Evolutionary conservation across 192 early-diverging fungal species (phyloP).

Genomic region (Lobosporangium transversale): DNA sequence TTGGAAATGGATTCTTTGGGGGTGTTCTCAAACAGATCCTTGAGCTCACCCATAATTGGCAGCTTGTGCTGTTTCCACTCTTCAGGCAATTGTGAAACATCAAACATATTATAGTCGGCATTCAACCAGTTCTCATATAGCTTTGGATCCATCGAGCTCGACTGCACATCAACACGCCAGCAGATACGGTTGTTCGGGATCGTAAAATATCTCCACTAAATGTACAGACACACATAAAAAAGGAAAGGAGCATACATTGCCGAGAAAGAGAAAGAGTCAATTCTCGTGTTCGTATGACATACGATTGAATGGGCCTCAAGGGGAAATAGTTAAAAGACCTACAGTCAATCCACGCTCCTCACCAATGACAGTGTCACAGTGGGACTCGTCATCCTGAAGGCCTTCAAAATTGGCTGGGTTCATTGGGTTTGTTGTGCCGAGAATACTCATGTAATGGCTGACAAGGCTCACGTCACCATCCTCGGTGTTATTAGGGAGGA

Average conservation of each 20-base stretch:
- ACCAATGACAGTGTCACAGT: conserved; percentile 31
- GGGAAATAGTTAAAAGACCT: too few species aligned
- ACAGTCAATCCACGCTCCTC: conserved; percentile 33
- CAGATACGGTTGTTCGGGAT: conserved; percentile 23
- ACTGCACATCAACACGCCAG: conserved; percentile 27
- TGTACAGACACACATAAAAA: neutral
- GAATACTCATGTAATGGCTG: conserved; percentile 13
- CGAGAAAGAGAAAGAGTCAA: neutral
- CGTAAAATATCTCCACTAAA: conserved; percentile 23
- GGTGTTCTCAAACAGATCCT: conserved; percentile 22
- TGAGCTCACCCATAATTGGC: conserved; percentile 34
- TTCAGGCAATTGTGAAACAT: conserved; percentile 6
- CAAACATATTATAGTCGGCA: conserved; percentile 29
- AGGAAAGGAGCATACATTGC: neutral
- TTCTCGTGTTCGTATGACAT: neutral
- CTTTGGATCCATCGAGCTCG: conserved; percentile 17
- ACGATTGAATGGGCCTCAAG: too few species aligned
- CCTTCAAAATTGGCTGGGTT: conserved; percentile 30
- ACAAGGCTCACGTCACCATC: conserved; percentile 7
- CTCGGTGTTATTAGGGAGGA: conserved; percentile 2
- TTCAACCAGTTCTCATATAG: conserved; percentile 22
- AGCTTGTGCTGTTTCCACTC: conserved; percentile 16
- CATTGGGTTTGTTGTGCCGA: conserved; percentile 27
- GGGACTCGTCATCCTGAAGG: conserved; percentile 22
- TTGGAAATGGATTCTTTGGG: conserved; percentile 34